phyloP scores from a whole-genome alignment of 495 filamentous ascomycete species.

The Staphylotrichum tortipilum region DNA sequence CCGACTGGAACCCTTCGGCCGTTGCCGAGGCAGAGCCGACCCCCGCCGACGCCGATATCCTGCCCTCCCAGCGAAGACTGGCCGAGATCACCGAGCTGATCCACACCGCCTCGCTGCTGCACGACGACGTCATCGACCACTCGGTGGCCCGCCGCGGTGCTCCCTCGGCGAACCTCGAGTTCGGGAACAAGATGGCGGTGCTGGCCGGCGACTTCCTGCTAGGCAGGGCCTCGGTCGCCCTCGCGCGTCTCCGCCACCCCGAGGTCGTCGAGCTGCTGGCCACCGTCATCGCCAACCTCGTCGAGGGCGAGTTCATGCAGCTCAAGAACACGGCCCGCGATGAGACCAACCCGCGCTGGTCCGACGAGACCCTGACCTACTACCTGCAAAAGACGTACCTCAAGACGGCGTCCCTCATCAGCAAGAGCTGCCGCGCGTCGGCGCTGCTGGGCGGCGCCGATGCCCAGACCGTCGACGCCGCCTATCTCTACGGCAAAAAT shows the following conservation, averaged over 20 bases:
- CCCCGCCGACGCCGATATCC: constrained; percentile 59
- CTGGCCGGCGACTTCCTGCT: constrained; percentile 92
- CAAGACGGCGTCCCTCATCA: constrained; percentile 91
- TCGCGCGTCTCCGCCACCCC: constrained; percentile 81
- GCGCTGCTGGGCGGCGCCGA: constrained; percentile 75
- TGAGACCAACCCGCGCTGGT: constrained; percentile 71
- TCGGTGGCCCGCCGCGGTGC: constrained; percentile 71
- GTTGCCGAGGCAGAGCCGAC: constrained; percentile 41
- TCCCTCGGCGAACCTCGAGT: constrained; percentile 83
- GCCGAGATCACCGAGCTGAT: constrained; percentile 97
- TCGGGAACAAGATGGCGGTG: constrained; percentile 98
- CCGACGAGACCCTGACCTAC: constrained; percentile 78
- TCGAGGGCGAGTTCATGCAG: constrained; percentile 99
- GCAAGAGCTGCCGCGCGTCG: constrained; percentile 85
- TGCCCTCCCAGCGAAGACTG: constrained; percentile 84
- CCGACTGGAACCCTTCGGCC: constrained; percentile 71
- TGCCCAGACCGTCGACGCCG: constrained; percentile 73
- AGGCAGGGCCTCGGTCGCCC: constrained; percentile 83
- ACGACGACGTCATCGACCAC: constrained; percentile 97
- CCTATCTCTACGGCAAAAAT: constrained; percentile 86
- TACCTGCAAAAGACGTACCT: constrained; percentile 99
- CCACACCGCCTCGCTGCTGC: constrained; percentile 89
- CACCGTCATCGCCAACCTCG: constrained; percentile 92
- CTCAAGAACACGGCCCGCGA: constrained; percentile 90
- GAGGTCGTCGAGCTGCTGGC: constrained; percentile 92